Conservation (phyloP, 2,329 filamentous ascomycete species). For the Aschersonia sp. region DNA sequence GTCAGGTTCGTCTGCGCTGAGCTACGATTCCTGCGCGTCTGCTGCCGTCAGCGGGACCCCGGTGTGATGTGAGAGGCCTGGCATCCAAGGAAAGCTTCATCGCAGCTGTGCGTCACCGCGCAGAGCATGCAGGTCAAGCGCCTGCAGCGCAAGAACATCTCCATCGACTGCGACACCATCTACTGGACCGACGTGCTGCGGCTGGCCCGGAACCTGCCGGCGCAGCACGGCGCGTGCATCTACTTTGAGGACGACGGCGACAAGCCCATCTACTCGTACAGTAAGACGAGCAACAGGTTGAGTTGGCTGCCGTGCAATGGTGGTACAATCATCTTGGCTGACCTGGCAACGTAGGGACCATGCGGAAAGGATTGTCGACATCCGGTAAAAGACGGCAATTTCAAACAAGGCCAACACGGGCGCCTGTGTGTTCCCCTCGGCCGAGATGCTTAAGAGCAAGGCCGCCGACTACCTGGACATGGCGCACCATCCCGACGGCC, state of each 20-base stretch:
- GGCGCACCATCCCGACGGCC: conserved; percentile 7
- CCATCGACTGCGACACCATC: conserved; percentile 18
- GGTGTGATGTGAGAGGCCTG: not conserved
- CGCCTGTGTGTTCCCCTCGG: conserved; percentile 13
- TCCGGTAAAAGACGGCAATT: conserved; percentile 15
- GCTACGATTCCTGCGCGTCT: conserved; percentile 3
- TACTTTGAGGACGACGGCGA: conserved; percentile 14
- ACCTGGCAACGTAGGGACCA: not conserved
- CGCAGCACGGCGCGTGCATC: conserved; percentile 11
- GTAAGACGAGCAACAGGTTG: conserved; percentile 10
- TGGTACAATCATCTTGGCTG: no score
- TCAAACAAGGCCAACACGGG: conserved; percentile 15
- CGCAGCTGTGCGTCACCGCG: conserved; percentile 15
- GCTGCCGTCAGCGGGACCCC: no score
- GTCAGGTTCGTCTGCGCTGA: no score
- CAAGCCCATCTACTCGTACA: conserved; percentile 15
- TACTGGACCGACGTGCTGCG: conserved; percentile 16
- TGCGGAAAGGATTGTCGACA: conserved; percentile 12
- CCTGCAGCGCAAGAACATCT: conserved; percentile 12
- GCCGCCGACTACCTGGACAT: conserved; percentile 7
- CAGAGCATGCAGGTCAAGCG: conserved; percentile 7
- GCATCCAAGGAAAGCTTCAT: not conserved
- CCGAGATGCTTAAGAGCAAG: conserved; percentile 10
- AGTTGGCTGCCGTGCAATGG: not conserved
- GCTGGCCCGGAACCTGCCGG: conserved; percentile 11